phyloP scores from a whole-genome alignment of 768 basidiomycete genomes.

The Galerina marginata region DNA sequence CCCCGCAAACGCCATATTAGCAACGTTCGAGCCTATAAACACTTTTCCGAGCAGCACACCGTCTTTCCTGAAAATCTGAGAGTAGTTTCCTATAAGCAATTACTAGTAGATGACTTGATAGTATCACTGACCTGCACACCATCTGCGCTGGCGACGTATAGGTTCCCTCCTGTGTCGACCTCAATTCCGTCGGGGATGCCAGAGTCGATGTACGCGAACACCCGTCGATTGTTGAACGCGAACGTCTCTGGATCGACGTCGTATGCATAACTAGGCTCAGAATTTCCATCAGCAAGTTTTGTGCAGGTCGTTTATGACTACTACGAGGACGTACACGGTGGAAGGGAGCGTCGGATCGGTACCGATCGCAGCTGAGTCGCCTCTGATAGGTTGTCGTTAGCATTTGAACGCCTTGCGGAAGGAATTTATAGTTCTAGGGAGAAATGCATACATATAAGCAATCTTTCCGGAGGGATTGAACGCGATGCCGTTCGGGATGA shows the following conservation, averaged over 20 bases:
- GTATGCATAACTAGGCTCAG: constrained; percentile 59
- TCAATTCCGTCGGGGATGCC: constrained; percentile 72
- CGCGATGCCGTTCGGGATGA: constrained; percentile 73
- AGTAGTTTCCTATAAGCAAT: neutral
- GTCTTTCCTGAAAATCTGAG: constrained; percentile 56
- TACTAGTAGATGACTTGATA: constrained; percentile 7
- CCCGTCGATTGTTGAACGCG: constrained; percentile 58
- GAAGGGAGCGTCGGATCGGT: constrained; percentile 61
- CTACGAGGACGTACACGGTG: constrained; percentile 56
- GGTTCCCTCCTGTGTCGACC: constrained; percentile 65
- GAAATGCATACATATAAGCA: constrained; percentile 57
- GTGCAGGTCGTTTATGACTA: too few relatives aligned
- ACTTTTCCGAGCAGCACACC: constrained; percentile 69
- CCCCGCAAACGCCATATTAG: constrained; percentile 51
- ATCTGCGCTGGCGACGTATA: constrained; percentile 69
- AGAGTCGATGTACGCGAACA: constrained; percentile 69
- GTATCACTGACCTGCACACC: constrained; percentile 62
- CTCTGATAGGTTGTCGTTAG: constrained; percentile 30
- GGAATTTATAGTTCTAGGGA: neutral
- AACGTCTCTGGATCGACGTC: constrained; percentile 63
- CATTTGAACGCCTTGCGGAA: too few relatives aligned
- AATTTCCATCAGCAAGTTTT: neutral
- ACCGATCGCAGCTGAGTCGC: constrained; percentile 50
- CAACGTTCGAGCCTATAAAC: constrained; percentile 49
- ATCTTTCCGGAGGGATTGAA: constrained; percentile 64